Evolutionary conservation across 2,329 filamentous ascomycete species (phyloP).

Genomic region (Hawksworthiomyces lignivorus): DNA sequence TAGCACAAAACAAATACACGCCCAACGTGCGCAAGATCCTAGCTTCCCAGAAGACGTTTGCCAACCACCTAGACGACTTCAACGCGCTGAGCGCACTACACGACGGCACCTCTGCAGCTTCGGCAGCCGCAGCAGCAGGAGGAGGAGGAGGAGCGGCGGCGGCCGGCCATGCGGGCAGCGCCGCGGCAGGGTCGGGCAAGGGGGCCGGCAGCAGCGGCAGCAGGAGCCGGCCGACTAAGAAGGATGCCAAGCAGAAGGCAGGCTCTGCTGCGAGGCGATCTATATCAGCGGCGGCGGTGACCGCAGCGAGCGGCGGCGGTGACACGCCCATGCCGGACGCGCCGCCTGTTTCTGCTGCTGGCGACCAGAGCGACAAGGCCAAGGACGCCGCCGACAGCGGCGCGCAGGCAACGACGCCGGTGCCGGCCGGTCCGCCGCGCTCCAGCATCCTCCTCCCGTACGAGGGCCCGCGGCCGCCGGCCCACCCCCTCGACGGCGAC

Average conservation of each 20-base stretch:
- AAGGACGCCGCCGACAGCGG: background rate
- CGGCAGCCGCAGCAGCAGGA: slow-evolving; percentile 14
- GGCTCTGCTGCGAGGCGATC: slow-evolving; percentile 1
- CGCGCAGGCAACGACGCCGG: background rate
- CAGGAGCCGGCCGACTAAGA: slow-evolving; percentile 2
- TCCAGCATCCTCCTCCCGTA: slow-evolving; percentile 28
- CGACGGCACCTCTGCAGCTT: slow-evolving; percentile 26
- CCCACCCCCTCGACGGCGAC: slow-evolving; percentile 45
- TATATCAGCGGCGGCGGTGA: background rate
- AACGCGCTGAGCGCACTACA: slow-evolving; percentile 51
- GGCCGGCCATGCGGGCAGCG: background rate
- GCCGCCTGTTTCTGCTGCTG: slow-evolving; percentile 4
- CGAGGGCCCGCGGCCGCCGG: slow-evolving; percentile 22
- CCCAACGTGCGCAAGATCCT: slow-evolving; percentile 68
- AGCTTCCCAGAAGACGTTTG: slow-evolving; percentile 73
- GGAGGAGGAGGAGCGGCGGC: background rate
- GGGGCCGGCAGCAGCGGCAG: slow-evolving; percentile 2
- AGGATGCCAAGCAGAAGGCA: slow-evolving; percentile 3
- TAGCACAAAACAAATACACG: slow-evolving; percentile 51
- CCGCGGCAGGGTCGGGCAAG: background rate
- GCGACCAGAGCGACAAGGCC: background rate
- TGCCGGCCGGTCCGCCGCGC: slow-evolving; percentile 16
- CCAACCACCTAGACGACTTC: slow-evolving; percentile 75
- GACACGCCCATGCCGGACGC: slow-evolving; percentile 37
- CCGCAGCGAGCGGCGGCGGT: slow-evolving; percentile 9